Base-by-base conservation (phyloP, 305 asterid genomes). In the Fraxinus sp. region DNA sequence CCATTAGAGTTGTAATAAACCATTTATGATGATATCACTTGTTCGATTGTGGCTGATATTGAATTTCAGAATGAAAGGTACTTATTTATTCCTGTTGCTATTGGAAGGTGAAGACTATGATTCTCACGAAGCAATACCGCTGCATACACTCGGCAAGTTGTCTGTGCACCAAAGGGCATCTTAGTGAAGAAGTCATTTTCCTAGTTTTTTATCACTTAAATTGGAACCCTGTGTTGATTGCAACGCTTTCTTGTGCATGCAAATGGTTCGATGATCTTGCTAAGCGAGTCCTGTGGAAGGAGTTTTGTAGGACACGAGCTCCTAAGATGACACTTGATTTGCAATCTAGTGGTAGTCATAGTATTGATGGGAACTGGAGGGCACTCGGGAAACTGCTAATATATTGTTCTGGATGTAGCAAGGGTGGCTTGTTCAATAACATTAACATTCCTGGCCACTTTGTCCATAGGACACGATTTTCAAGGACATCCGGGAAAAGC, bases 191-290 rank as follows among this genome's bases (percentile, higher is more conserved):
- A 86, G 88, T 94, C 76, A 90, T 96, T 78, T 94, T 92, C 90
- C 86, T 96, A 78, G 91, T 96, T 11, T 93, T 96, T 75, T 90
- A 92, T 87, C 93, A 84, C 33, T 86, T 93, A 79, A 91, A 96
- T 76, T 96, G 98, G 98, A 96, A 94, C 84, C 99, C 99, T 0
- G 91, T 93, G 86, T 73, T 88, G 49, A 92, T 93, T 20, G 96
- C 95, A 0, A 81, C 93, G 3, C 92, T 96, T 66, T 93, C 99
- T 78, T 91, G 97, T 78, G 87, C 87, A 3, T 96, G 99, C 90
- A 96, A 96, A 90, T 96, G 99, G 98, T 90, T 96, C 32, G 99
- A 96, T 52, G 99, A 96, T 83, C 97, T 96, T 0, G 97, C 98
- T 68, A 96, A 93, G 83, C 93, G 99, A 14, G 89, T 91, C 30